A percentile compares a stretch with the other conserved stretches of the same genome.
These are phyloP conservation scores for Penicillium dipodomyicola DNA, from an alignment of 495 filamentous ascomycete species.

Conservation along the genomic window DNA sequence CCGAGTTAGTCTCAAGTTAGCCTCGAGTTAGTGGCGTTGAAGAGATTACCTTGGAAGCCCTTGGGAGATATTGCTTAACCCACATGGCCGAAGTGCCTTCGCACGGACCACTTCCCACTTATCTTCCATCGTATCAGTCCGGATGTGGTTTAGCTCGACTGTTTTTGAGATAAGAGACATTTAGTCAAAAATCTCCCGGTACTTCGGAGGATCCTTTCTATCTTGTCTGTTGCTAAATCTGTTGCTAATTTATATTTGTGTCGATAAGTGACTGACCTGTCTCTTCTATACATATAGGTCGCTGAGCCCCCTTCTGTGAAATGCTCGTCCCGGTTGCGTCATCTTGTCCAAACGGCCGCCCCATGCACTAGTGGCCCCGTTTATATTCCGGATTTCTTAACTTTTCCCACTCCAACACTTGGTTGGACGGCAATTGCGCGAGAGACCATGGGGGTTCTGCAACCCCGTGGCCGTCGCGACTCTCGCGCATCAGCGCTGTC, in stretches of 20 bases:
- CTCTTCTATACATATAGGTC: background rate
- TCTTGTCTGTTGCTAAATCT: conserved; percentile 2
- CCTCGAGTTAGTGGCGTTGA: background rate
- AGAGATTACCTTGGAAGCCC: background rate
- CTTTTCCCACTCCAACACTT: conserved; percentile 1
- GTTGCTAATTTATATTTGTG: conserved; percentile 6
- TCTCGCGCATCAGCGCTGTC: conserved; percentile 34
- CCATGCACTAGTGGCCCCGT: conserved; percentile 24
- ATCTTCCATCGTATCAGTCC: background rate
- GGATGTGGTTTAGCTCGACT: conserved; percentile 2
- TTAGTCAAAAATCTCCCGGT: conserved; percentile 10
- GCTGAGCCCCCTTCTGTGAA: background rate
- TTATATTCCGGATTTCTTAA: conserved; percentile 15
- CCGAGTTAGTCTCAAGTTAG: background rate
- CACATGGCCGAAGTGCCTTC: background rate
- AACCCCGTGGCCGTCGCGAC: conserved; percentile 38
- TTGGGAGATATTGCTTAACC: background rate
- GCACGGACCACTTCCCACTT: background rate
- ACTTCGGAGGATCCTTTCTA: background rate
- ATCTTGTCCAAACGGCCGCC: conserved; percentile 22
- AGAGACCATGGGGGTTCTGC: conserved; percentile 39
- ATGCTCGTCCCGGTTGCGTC: conserved; percentile 21
- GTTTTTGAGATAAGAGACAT: conserved; percentile 6
- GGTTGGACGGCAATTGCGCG: conserved; percentile 14
- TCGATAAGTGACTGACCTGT: background rate